Evolutionary conservation across 2,329 filamentous ascomycete species (phyloP).

Genomic region (Blastomyces silverae): DNA sequence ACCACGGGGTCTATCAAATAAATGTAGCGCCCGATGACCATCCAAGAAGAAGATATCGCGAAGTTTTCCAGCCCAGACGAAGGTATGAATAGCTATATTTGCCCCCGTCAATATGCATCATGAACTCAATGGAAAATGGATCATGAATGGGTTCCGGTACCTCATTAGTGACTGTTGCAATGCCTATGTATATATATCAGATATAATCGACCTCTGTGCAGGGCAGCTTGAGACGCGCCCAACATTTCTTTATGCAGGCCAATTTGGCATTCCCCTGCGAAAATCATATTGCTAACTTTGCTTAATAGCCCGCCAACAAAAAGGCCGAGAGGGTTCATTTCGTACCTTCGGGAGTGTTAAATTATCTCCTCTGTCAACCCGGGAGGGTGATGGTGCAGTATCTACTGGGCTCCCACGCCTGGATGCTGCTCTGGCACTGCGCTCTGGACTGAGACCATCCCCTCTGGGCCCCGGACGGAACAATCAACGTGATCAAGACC

Average conservation of each 20-base stretch:
- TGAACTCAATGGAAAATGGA: neutral
- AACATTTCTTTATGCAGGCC: neutral
- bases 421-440: slow-evolving; percentile 34
- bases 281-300: slow-evolving; percentile 1
- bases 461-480: slow-evolving; percentile 6
- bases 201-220: neutral
- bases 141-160: neutral
- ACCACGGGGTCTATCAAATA: neutral
- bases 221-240: neutral
- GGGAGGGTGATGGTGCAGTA: slow-evolving; percentile 31
- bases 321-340: neutral
- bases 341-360: neutral
- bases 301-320: slow-evolving; percentile 5
- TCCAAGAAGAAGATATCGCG: slow-evolving; percentile 26
- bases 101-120: neutral
- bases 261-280: neutral
- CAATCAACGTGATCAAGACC: slow-evolving; percentile 8
- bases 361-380: neutral
- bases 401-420: slow-evolving; percentile 52
- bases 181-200: neutral
- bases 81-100: slow-evolving; percentile 24
- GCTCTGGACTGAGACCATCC: neutral
- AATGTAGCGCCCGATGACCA: slow-evolving; percentile 22
- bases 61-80: slow-evolving; percentile 29
- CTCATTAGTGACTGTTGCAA: neutral